phyloP scores from a whole-genome alignment of 768 basidiomycete genomes.

The Cyclocybe aegerita region DNA sequence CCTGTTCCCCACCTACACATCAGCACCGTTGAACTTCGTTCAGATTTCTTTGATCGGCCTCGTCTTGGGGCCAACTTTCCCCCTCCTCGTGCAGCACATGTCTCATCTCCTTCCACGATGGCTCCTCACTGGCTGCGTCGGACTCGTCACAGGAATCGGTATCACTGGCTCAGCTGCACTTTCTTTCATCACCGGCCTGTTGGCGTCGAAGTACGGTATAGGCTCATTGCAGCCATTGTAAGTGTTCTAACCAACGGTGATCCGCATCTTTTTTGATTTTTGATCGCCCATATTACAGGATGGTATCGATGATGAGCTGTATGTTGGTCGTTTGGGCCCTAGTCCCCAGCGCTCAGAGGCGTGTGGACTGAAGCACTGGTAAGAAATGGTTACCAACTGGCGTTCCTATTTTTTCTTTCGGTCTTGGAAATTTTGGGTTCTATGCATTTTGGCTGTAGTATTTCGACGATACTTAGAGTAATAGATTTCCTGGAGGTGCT shows the following conservation, averaged over 20 bases:
- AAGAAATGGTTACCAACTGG: not conserved
- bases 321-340: conserved; percentile 56
- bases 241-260: conserved; percentile 18
- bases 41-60: conserved; percentile 59
- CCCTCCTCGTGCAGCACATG: conserved; percentile 67
- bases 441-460: no score
- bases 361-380: conserved; percentile 5
- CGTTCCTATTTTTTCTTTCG: not conserved
- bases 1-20: not conserved
- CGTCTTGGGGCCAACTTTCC: conserved; percentile 74
- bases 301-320: conserved; percentile 60
- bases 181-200: conserved; percentile 70
- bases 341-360: conserved; percentile 31
- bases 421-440: not conserved
- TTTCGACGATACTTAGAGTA: no score
- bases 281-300: conserved; percentile 26
- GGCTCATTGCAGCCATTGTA: conserved; percentile 60
- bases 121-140: conserved; percentile 62
- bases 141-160: conserved; percentile 64
- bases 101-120: conserved; percentile 67
- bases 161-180: conserved; percentile 68
- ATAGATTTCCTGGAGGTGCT: no score
- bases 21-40: not conserved
- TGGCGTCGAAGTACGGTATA: conserved; percentile 64
- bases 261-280: not conserved